Conservation (phyloP, 331 rosid species). For the Quercus lobata region DNA sequence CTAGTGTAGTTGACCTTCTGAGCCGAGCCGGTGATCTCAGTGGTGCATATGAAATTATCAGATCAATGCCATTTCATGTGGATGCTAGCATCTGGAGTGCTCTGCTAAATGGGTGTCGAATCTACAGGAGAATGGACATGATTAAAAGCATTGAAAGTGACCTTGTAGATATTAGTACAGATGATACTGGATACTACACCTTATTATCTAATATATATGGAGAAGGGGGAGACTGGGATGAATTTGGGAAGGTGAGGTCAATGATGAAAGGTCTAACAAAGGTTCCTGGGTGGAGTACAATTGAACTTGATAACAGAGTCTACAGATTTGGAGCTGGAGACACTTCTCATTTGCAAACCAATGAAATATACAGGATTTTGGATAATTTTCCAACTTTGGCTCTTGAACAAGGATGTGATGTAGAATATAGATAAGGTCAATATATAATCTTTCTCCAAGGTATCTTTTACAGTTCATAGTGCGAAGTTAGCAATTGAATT, state of each 20-base stretch:
- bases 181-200: conserved; percentile 84
- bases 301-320: conserved; percentile 60
- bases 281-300: conserved; percentile 79
- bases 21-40: conserved; percentile 76
- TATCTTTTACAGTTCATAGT: conserved; percentile 12
- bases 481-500: conserved; percentile 15
- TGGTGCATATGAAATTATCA: conserved; percentile 63
- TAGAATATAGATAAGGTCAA: conserved; percentile 21
- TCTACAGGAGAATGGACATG: conserved; percentile 66
- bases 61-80: conserved; percentile 42
- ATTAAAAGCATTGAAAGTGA: conserved; percentile 45
- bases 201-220: conserved; percentile 84
- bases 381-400: conserved; percentile 46
- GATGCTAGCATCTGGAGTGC: conserved; percentile 87
- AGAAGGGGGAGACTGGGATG: conserved; percentile 79
- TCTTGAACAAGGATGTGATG: too few species aligned
- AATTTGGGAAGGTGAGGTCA: conserved; percentile 69
- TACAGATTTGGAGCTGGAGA: conserved; percentile 74
- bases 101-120: conserved; percentile 83
- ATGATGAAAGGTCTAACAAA: conserved; percentile 75
- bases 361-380: conserved; percentile 35
- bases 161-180: conserved; percentile 41
- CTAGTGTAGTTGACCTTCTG: conserved; percentile 73
- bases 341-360: conserved; percentile 46
- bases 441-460: conserved; percentile 9